Percentiles rank a stretch among this genome's conserved stretches.
These are phyloP conservation scores for Ophiostoma australiae DNA, from an alignment of 2,329 filamentous ascomycete species.

Conservation along the genomic window DNA sequence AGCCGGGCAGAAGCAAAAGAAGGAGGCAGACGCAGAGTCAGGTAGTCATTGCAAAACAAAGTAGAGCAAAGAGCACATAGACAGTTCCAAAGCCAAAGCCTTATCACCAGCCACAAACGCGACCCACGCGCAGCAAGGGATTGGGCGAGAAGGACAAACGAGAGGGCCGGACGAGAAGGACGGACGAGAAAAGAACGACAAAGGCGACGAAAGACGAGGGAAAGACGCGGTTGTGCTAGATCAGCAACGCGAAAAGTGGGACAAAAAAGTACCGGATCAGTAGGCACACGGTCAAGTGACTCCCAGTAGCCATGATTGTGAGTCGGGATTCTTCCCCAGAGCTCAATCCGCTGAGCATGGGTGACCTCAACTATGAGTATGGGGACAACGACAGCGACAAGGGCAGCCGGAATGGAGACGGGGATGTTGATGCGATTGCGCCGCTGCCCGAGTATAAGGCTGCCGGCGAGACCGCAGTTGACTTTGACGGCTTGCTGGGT, in stretches of 20 bases:
- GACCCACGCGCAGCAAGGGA: conserved; percentile 10
- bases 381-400: conserved; percentile 27
- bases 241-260: neutral
- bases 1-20: neutral
- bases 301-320: conserved; percentile 3
- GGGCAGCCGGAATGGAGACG: conserved; percentile 14
- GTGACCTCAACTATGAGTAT: conserved; percentile 28
- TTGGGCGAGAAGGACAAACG: neutral
- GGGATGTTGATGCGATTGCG: conserved; percentile 44
- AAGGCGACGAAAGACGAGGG: neutral
- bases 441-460: conserved; percentile 57
- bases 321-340: conserved; percentile 42
- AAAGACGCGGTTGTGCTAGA: neutral
- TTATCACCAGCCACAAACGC: conserved; percentile 14
- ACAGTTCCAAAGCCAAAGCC: neutral
- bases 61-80: conserved; percentile 11
- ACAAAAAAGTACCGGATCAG: neutral
- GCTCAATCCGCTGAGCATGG: conserved; percentile 47
- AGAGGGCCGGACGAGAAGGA: neutral
- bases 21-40: conserved; percentile 5
- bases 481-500: conserved; percentile 64
- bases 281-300: conserved; percentile 5
- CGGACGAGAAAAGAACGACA: neutral
- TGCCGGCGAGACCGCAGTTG: conserved; percentile 47
- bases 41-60: neutral